These are phyloP conservation scores for Skeletonema menzelii DNA, from an alignment of 108 stramenopile species.

Conservation along the genomic window DNA sequence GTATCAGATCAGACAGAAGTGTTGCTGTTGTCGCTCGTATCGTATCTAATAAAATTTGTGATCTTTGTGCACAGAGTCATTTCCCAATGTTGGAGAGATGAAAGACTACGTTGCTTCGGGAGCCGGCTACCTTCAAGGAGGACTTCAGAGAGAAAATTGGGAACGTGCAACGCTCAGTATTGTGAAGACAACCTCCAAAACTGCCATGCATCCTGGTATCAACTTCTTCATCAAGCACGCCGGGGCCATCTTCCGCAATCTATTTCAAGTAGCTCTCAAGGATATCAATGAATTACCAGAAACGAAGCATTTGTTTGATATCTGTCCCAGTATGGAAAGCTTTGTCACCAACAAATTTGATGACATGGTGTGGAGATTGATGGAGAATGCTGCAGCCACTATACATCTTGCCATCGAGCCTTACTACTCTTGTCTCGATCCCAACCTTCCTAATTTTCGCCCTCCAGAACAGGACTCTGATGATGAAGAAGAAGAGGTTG, in stretches of 20 bases:
- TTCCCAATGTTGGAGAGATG: slow-evolving; percentile 59
- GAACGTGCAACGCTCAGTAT: slow-evolving; percentile 64
- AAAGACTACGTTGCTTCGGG: slow-evolving; percentile 59
- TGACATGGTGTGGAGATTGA: slow-evolving; percentile 64
- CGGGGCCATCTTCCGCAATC: slow-evolving; percentile 63
- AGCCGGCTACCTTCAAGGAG: slow-evolving; percentile 65
- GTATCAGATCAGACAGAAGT: neutral
- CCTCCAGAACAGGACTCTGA: slow-evolving; percentile 19
- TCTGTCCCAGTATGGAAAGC: slow-evolving; percentile 45
- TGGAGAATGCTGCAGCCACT: slow-evolving; percentile 50
- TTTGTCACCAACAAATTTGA: slow-evolving; percentile 51
- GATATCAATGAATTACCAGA: slow-evolving; percentile 49
- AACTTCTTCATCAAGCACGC: slow-evolving; percentile 73
- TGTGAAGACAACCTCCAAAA: slow-evolving; percentile 44
- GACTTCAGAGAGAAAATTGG: slow-evolving; percentile 75
- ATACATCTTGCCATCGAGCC: slow-evolving; percentile 60
- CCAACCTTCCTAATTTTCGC: slow-evolving; percentile 58
- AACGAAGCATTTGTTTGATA: slow-evolving; percentile 41
- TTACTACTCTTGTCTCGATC: slow-evolving; percentile 60
- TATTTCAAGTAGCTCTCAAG: slow-evolving; percentile 55
- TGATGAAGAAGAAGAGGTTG: slow-evolving; percentile 14
- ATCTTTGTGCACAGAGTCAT: slow-evolving; percentile 34
- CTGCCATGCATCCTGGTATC: slow-evolving; percentile 61
- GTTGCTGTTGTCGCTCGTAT: neutral
- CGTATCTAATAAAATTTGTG: too few species aligned